Evolutionary conservation across 2,329 filamentous ascomycete genomes (phyloP), one percentile per base, ranked within the genome.

Genomic region (Neopestalotiopsis rosae): DNA sequence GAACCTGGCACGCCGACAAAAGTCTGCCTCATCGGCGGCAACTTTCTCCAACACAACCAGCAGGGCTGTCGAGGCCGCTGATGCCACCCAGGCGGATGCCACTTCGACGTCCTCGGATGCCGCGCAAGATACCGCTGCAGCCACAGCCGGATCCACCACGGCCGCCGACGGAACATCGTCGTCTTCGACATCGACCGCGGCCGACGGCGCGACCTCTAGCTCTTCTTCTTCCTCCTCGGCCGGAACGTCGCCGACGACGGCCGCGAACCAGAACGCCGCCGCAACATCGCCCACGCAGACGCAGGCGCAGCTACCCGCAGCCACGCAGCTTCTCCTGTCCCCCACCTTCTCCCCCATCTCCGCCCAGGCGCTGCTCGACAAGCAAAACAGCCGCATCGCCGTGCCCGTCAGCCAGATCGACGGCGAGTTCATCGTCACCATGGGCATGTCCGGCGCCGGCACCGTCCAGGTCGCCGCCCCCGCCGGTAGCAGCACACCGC

Each of bases 351-450:
- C 68, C 30, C 72, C 72, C 30, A 65, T 73, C 17, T 69, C 69
- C 10, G 63, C 66, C 0, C 69, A 71, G 64, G 65, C 72, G 5
- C 69, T 73, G 28, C 65, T 73, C 1, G 72, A 73, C 59, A 68
- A 61, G 38, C 70, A 73, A 52, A 72, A 72, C 17, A 67, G 65
- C 52, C 72, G 72, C 38, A 71, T 73, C 38, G 72, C 71, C 24
- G 70, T 73, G 4, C 71, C 72, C 24, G 71, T 73, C 2, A 70
- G 42, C 57, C 69, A 72, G 59, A 69, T 73, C 12, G 72, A 73
- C 45, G 72, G 72, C 63, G 72, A 73, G 63, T 73, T 73, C 58
- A 73, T 73, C 7, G 61, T 73, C 17, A 72, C 71, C 17, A 73
- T 73, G 72, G 66, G 69, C 49, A 69, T 73, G 17, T 67, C 69